Percentiles rank a stretch among this genome's conserved stretches.
Evolutionary conservation across 139 green algal genomes (phyloP).

Genomic region (Yamagishiella unicocca): DNA sequence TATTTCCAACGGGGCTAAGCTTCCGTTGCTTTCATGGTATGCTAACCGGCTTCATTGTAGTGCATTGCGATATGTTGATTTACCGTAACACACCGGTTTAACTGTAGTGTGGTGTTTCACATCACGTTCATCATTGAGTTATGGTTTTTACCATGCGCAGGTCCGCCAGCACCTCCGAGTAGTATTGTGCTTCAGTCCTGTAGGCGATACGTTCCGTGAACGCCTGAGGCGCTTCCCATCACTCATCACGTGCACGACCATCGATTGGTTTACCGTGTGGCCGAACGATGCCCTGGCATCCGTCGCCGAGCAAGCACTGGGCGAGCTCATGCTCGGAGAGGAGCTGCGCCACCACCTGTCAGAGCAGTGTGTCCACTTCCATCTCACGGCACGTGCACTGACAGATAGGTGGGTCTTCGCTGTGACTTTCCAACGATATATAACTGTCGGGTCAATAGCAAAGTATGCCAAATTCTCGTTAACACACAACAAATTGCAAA

Average conservation of each 20-base stretch:
- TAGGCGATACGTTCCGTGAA: constrained; percentile 80
- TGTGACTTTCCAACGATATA: too few relatives aligned
- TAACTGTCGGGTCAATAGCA: background rate
- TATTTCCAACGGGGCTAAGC: too few relatives aligned
- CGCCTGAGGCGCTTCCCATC: constrained; percentile 81
- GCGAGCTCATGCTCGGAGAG: constrained; percentile 63
- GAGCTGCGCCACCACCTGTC: constrained; percentile 40
- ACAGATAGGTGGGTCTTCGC: constrained; percentile 27
- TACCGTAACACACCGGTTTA: too few relatives aligned
- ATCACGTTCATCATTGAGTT: background rate
- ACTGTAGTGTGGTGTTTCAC: too few relatives aligned
- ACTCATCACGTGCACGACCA: constrained; percentile 83
- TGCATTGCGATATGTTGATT: too few relatives aligned
- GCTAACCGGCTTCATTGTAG: too few relatives aligned
- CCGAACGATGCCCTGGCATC: constrained; percentile 59
- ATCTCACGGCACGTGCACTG: constrained; percentile 22
- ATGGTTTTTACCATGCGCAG: constrained; percentile 20
- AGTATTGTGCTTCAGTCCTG: constrained; percentile 77
- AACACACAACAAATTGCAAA: background rate
- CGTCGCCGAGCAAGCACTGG: constrained; percentile 71
- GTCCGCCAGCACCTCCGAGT: constrained; percentile 76
- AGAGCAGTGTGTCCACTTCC: constrained; percentile 58
- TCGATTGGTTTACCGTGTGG: constrained; percentile 80
- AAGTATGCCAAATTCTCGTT: background rate
- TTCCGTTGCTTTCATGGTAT: too few relatives aligned